Evolutionary conservation across 495 filamentous ascomycete genomes (phyloP).

Genomic region (Aspergillus ellipticus): DNA sequence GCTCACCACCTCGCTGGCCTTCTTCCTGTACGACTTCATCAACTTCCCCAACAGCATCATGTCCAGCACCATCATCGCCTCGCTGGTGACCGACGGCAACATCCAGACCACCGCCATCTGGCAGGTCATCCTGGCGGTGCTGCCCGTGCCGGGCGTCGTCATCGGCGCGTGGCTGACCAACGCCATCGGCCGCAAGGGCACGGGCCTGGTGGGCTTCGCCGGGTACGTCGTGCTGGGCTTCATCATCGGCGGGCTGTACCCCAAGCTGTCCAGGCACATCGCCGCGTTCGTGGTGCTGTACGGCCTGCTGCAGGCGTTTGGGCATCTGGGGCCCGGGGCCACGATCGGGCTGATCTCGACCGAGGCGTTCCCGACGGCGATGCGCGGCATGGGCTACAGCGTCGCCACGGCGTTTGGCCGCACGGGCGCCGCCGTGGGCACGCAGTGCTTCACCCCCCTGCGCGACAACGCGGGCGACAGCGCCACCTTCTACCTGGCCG

Average conservation of each 20-base stretch:
- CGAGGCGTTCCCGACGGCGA: slow-evolving; percentile 34
- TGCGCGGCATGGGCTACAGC: slow-evolving; percentile 36
- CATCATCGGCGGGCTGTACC: slow-evolving; percentile 31
- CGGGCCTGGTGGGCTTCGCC: slow-evolving; percentile 30
- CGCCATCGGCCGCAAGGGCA: slow-evolving; percentile 29
- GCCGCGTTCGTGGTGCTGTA: slow-evolving; percentile 37
- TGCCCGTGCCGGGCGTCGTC: slow-evolving; percentile 34
- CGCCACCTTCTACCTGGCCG: slow-evolving; percentile 33
- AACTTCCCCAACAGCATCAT: slow-evolving; percentile 39
- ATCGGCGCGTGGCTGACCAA: slow-evolving; percentile 34
- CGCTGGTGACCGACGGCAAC: slow-evolving; percentile 28
- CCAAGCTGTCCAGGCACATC: slow-evolving; percentile 27
- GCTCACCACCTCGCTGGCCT: slow-evolving; percentile 29
- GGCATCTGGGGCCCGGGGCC: slow-evolving; percentile 35
- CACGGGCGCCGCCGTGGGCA: slow-evolving; percentile 34
- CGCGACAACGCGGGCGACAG: slow-evolving; percentile 24
- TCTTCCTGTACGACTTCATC: slow-evolving; percentile 37
- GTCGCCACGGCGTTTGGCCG: slow-evolving; percentile 33
- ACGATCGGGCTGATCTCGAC: slow-evolving; percentile 33
- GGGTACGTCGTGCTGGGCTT: slow-evolving; percentile 35
- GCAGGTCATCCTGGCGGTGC: slow-evolving; percentile 34
- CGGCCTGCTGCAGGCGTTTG: slow-evolving; percentile 32
- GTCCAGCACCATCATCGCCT: slow-evolving; percentile 38
- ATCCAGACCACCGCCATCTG: slow-evolving; percentile 33
- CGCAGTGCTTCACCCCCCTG: slow-evolving; percentile 32